Conservation (phyloP, 73 alveolate genomes). For the Diophrys sp. region DNA sequence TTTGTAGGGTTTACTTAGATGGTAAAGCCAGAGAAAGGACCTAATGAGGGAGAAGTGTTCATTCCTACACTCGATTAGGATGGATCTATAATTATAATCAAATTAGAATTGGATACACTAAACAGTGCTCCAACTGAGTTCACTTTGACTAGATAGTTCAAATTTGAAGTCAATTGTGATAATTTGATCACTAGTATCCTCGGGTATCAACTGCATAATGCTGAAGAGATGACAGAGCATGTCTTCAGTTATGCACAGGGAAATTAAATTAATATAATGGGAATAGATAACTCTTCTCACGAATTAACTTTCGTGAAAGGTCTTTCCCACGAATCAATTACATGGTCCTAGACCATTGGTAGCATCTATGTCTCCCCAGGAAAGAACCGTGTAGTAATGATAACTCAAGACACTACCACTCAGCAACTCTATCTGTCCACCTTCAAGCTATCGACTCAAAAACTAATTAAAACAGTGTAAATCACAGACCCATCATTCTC, state of each 20-base stretch:
- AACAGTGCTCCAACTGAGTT: neutral
- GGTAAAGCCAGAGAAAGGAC: neutral
- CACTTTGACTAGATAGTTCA: neutral
- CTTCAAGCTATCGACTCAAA: neutral
- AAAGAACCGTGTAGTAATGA: neutral
- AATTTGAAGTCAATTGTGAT: neutral
- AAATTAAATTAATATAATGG: neutral
- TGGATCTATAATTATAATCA: neutral
- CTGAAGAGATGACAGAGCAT: neutral
- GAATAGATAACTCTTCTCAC: neutral
- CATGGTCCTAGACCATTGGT: neutral
- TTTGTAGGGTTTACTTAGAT: neutral
- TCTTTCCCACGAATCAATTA: neutral
- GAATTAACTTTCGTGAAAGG: neutral
- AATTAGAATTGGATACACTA: neutral
- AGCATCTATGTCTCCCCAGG: neutral
- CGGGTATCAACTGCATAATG: neutral
- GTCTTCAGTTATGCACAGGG: neutral
- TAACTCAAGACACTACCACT: neutral
- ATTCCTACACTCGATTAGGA: neutral
- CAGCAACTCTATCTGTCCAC: neutral
- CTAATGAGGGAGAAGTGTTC: neutral
- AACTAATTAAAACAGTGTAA: neutral
- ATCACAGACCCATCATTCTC: neutral
- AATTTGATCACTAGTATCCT: neutral